Evolutionary conservation across 768 basidiomycete species (phyloP).

Genomic region (Cystobasidium ongulense): DNA sequence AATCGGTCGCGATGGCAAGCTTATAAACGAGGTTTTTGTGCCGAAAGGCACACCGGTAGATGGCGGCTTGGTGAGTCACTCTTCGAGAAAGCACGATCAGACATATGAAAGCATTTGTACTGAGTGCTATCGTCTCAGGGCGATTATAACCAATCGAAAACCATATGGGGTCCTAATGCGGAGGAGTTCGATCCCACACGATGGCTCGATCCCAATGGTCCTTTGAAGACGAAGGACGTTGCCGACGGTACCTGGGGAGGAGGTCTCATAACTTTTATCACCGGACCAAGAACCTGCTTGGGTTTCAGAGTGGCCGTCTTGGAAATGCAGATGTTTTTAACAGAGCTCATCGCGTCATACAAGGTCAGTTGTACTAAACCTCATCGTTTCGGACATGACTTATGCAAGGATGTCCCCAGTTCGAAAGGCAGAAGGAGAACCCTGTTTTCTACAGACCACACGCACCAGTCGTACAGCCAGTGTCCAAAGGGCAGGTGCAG

Average conservation of each 20-base stretch:
- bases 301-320: neutral
- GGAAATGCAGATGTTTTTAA: slow-evolving; percentile 4
- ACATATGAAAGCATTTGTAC: too few relatives aligned
- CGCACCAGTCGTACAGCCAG: slow-evolving; percentile 9
- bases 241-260: slow-evolving; percentile 3
- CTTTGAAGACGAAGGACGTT: neutral
- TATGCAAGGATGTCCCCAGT: neutral
- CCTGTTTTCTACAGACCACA: neutral
- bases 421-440: neutral
- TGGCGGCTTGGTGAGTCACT: neutral
- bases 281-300: neutral
- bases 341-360: neutral
- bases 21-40: slow-evolving; percentile 44
- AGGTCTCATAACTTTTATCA: slow-evolving; percentile 2
- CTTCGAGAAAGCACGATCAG: too few relatives aligned
- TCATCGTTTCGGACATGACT: too few relatives aligned
- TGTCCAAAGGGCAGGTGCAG: neutral
- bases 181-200: slow-evolving; percentile 49
- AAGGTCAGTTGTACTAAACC: neutral
- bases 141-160: slow-evolving; percentile 44
- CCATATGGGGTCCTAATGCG: slow-evolving; percentile 62
- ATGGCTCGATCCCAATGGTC: neutral
- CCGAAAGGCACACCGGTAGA: slow-evolving; percentile 48
- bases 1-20: slow-evolving; percentile 23
- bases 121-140: slow-evolving; percentile 53